Evolutionary conservation across 345 rosid species (phyloP).

Genomic region (Viola odorata): DNA sequence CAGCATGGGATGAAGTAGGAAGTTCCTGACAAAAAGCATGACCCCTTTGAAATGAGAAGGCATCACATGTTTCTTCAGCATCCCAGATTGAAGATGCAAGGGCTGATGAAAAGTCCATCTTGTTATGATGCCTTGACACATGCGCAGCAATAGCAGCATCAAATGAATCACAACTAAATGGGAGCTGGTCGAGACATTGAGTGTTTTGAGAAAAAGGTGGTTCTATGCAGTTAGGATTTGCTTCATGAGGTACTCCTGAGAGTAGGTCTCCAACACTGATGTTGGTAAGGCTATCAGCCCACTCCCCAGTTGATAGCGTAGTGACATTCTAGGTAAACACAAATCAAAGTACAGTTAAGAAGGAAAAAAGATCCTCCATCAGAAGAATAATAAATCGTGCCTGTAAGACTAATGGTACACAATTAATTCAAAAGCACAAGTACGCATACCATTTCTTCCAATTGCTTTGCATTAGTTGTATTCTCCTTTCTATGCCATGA

Average conservation of each 20-base stretch:
- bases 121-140: constrained; percentile 69
- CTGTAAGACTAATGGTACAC: background rate
- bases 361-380: background rate
- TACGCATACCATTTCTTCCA: constrained; percentile 37
- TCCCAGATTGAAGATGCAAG: constrained; percentile 79
- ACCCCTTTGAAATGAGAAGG: constrained; percentile 68
- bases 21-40: constrained; percentile 26
- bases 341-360: constrained; percentile 34
- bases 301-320: constrained; percentile 66
- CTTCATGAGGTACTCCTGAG: constrained; percentile 53
- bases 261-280: constrained; percentile 89
- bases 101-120: constrained; percentile 37
- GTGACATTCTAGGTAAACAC: constrained; percentile 28
- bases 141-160: constrained; percentile 99
- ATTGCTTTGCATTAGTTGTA: constrained; percentile 24
- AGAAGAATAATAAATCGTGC: background rate
- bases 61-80: constrained; percentile 97
- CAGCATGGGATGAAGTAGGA: constrained; percentile 26
- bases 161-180: constrained; percentile 89
- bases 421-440: background rate
- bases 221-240: constrained; percentile 35
- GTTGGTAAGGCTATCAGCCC: constrained; percentile 97
- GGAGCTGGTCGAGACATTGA: constrained; percentile 48
- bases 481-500: constrained; percentile 29
- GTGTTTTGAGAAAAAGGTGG: constrained; percentile 35